Percentiles rank a stretch among this genome's conserved stretches.
Conservation (phyloP, 306 rosid genomes). For the Cucumis sativus region Cucumber_9930_V3 NC_026655.2:4633501-4634000, state of each 20-base stretch:
- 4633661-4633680: no score
- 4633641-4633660: no score
- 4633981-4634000: slow-evolving; percentile 85
- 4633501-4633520: no score
- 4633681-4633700: no score
- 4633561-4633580: no score
- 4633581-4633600: no score
- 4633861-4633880: neutral
- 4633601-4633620: no score
- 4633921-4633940: neutral
- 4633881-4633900: neutral
- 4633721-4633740: neutral
- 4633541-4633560: no score
- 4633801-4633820: neutral
- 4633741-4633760: neutral
- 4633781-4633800: neutral
- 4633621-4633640: no score
- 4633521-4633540: no score
- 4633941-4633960: neutral
- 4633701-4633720: neutral
- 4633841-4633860: neutral
- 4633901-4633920: neutral
- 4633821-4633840: neutral
- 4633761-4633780: neutral
- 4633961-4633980: slow-evolving; percentile 93